Percentiles rank a stretch among this genome's conserved stretches.
These are phyloP conservation scores for Aphanomyces cochlioides DNA, from an alignment of 352 stramenopile species.

Conservation along the genomic window DNA sequence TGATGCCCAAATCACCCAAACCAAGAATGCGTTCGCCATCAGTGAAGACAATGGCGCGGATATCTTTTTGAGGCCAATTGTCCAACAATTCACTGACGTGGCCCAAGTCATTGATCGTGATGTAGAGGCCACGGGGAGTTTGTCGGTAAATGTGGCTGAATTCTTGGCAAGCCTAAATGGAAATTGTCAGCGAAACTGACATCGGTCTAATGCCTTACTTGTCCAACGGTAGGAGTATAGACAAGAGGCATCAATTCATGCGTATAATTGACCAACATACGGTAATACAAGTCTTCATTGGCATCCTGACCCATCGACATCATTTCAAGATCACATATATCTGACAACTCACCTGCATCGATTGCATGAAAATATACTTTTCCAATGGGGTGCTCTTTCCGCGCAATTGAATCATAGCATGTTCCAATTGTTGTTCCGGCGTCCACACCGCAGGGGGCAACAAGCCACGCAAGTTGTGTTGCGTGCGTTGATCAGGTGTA, in stretches of 20 bases:
- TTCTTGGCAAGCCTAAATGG: constrained; percentile 50
- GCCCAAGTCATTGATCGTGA: constrained; percentile 78
- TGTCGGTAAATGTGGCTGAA: constrained; percentile 59
- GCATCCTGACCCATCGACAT: constrained; percentile 44
- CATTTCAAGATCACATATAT: background rate
- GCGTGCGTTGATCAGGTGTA: constrained; percentile 82
- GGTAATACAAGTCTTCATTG: constrained; percentile 91
- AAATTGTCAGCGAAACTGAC: background rate
- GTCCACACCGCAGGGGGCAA: constrained; percentile 80
- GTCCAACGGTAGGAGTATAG: constrained; percentile 89
- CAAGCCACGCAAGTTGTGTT: constrained; percentile 87
- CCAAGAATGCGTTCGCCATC: constrained; percentile 95
- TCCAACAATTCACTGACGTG: constrained; percentile 85
- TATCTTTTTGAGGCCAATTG: constrained; percentile 95
- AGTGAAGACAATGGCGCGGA: constrained; percentile 97
- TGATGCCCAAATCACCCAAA: constrained; percentile 94
- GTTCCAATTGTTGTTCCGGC: constrained; percentile 84
- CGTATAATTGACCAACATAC: constrained; percentile 84
- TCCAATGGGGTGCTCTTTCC: constrained; percentile 81
- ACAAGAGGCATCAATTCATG: constrained; percentile 91
- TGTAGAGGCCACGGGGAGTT: constrained; percentile 49
- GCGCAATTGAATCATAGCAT: constrained; percentile 82
- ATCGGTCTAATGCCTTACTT: constrained; percentile 41
- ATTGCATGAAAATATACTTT: constrained; percentile 93
- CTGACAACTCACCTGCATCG: constrained; percentile 49